Evolutionary conservation across 768 basidiomycete species (phyloP), one percentile per base, ranked within the genome.

Genomic region (Naganishia kalamii): DNA sequence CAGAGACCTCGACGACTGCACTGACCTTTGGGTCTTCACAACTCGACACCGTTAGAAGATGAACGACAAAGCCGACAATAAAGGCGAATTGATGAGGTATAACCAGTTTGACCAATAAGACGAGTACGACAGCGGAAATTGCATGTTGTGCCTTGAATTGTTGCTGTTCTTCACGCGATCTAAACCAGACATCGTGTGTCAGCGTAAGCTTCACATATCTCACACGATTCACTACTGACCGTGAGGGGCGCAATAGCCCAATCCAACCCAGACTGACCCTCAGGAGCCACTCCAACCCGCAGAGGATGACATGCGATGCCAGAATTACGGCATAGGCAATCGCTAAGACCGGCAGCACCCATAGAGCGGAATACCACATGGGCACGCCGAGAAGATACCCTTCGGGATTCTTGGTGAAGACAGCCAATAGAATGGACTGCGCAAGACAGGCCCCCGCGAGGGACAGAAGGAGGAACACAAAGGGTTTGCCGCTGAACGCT

Each of bases 81-180:
- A 88, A 92, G 4, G 88, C 91, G 11, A 93, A 88, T 77, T 96
- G 92, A 85, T 90, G 91, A 0, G 92, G 92, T n/a, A 93, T 81
- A 60, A 92, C 79, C 41, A 89, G 68, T 65, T 87, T 83, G 41
- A 92, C 86, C n/a, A 87, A 78, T 17, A 83, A 68, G 57, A 87
- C 81, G 35, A 92, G 82, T 21, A 87, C 52, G 7, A 74, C 68
- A 75, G 90, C 83, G 6, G 88, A 87, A 6, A 85, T 44, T 27
- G 86, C 30, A 3, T 83, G 76, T 44, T 0, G 67, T 65, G 13
- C 35, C 19, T 64, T 52, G 50, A 67, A 82, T 81, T n/a, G 46
- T 32, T 59, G 46, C n/a, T 61, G 27, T 61, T 57, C 61, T 40
- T 41, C 44, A 23, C 13, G 27, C 19, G 33, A 43, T n/a, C 62